These are phyloP conservation scores for Plasmodium ovale DNA, from an alignment of 169 alveolate species.

Conservation along the genomic window DNA sequence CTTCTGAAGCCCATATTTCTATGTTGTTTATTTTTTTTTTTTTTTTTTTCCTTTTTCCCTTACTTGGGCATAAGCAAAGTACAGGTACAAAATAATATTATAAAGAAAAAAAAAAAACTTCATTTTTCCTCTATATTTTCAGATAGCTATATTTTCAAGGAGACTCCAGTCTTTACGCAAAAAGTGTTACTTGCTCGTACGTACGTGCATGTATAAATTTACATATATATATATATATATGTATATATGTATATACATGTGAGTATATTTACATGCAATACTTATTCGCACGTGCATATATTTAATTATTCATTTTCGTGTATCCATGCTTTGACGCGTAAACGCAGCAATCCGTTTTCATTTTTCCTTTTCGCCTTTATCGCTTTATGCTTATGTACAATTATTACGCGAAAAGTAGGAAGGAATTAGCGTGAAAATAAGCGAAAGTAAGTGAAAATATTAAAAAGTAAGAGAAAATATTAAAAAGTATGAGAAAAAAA, in stretches of 20 bases:
- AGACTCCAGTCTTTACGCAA: neutral
- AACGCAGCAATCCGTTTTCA: too few species aligned
- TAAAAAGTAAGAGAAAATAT: too few species aligned
- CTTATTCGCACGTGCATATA: neutral
- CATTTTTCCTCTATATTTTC: constrained; percentile 33
- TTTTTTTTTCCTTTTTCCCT: constrained; percentile 4
- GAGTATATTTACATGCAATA: neutral
- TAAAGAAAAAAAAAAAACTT: constrained; percentile 35
- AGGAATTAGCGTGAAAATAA: too few species aligned
- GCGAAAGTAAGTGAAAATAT: too few species aligned
- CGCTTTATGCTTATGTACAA: too few species aligned
- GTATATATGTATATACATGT: neutral
- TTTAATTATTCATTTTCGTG: neutral
- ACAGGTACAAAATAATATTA: constrained; percentile 13
- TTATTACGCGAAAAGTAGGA: too few species aligned
- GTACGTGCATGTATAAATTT: neutral
- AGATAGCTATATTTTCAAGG: constrained; percentile 2
- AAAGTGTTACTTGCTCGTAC: too few species aligned
- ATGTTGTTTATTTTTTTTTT: neutral
- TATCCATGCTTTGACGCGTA: neutral
- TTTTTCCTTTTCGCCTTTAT: too few species aligned
- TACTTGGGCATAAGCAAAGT: constrained; percentile 56
- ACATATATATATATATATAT: neutral
- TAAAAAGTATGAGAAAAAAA: too few species aligned
- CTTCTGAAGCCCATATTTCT: neutral